Conservation (phyloP, 805 yeast genomes). For the Scheffersomyces ergatensis region DNA sequence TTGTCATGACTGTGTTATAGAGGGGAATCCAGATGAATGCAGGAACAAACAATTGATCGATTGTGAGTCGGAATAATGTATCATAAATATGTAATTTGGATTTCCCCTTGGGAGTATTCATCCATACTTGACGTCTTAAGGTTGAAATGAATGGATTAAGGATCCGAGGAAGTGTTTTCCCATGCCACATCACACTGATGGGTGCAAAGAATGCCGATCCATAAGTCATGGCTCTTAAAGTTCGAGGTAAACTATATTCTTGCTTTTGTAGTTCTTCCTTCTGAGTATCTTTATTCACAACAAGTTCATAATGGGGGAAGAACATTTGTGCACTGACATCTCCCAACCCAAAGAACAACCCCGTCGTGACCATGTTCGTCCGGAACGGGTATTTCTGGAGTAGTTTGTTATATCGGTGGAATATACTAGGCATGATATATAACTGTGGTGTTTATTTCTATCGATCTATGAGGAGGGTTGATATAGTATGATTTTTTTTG, state of each 20-base stretch:
- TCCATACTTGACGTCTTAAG: background rate
- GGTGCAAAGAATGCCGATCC: constrained; percentile 41
- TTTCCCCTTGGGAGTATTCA: constrained; percentile 10
- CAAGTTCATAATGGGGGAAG: constrained; percentile 29
- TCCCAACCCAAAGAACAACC: constrained; percentile 42
- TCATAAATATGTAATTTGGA: constrained; percentile 14
- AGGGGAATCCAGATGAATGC: constrained; percentile 41
- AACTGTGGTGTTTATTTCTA: no score
- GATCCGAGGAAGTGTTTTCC: constrained; percentile 33
- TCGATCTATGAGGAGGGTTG: no score
- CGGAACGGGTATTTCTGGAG: constrained; percentile 47
- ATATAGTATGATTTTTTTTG: no score
- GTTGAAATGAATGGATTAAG: constrained; percentile 28
- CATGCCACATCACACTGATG: constrained; percentile 36
- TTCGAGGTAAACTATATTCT: constrained; percentile 25
- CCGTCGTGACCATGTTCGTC: constrained; percentile 56
- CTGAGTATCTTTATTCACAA: constrained; percentile 1
- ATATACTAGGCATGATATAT: constrained; percentile 10
- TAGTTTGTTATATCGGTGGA: constrained; percentile 19
- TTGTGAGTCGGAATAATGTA: constrained; percentile 20
- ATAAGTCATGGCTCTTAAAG: constrained; percentile 34
- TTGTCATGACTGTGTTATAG: constrained; percentile 38
- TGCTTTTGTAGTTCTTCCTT: constrained; percentile 11
- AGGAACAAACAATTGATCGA: constrained; percentile 38
- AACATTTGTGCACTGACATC: constrained; percentile 41